A percentile compares a stretch with the other conserved stretches of the same genome.
These are phyloP conservation scores for Penicillium oxalicum DNA, from an alignment of 2,329 filamentous ascomycete species.

Conservation along the genomic window DNA sequence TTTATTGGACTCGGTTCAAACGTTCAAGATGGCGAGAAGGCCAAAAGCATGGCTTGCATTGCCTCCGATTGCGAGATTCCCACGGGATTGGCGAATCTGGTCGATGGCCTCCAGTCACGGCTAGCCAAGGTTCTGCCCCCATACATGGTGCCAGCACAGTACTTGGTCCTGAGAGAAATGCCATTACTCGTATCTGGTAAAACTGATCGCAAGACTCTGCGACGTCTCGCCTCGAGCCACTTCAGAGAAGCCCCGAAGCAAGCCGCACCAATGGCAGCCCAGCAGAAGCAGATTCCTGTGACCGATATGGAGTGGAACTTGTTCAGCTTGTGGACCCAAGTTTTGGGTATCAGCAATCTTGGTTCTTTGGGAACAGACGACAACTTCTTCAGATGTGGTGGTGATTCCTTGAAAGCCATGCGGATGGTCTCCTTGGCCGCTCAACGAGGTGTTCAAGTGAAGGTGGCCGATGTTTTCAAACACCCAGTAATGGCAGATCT, in stretches of 20 bases:
- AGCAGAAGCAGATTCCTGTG: too few species aligned
- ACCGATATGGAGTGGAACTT: too few species aligned
- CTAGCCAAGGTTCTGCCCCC: neutral
- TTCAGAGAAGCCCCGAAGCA: too few species aligned
- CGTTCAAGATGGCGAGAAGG: neutral
- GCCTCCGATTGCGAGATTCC: too few species aligned
- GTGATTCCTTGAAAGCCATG: conserved; percentile 3
- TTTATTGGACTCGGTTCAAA: neutral
- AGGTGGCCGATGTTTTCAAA: neutral
- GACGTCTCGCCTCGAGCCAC: neutral
- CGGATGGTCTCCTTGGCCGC: neutral
- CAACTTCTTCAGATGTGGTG: conserved; percentile 1
- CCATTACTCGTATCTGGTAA: neutral
- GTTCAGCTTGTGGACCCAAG: neutral
- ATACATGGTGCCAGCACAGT: conserved; percentile 1
- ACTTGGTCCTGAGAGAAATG: neutral
- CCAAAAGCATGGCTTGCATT: too few species aligned
- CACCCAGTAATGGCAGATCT: neutral
- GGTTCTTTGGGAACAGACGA: neutral
- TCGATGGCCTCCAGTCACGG: neutral
- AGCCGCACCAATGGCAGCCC: too few species aligned
- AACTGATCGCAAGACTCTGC: neutral
- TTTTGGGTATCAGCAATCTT: neutral
- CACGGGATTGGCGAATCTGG: neutral
- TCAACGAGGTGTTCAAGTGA: neutral